phyloP scores from a whole-genome alignment of 1,284 basidiomycete genomes.

The Fereydounia khargensis region DNA sequence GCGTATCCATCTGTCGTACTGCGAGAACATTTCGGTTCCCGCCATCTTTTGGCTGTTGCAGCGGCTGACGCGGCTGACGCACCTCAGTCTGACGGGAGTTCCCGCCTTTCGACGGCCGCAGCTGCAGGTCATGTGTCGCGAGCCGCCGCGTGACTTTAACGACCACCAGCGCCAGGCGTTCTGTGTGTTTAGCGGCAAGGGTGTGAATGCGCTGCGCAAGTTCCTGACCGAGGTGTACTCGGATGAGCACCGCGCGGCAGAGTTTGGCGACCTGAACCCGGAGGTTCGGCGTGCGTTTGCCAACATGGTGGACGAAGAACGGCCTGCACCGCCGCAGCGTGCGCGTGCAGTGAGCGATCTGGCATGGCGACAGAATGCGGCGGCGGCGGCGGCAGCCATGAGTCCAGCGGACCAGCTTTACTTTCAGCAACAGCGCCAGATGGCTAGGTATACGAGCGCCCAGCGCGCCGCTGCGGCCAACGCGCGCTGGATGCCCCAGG shows the following conservation, averaged over 20 bases:
- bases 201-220: constrained; percentile 76
- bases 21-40: constrained; percentile 87
- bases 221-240: constrained; percentile 57
- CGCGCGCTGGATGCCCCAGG: no score
- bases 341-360: not conserved
- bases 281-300: constrained; percentile 19
- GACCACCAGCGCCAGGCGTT: constrained; percentile 85
- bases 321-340: not conserved
- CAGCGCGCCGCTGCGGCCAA: constrained; percentile 4
- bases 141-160: constrained; percentile 87
- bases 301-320: constrained; percentile 2
- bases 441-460: constrained; percentile 15
- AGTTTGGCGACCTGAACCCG: constrained; percentile 35
- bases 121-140: constrained; percentile 83
- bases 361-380: not conserved
- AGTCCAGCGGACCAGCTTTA: constrained; percentile 19
- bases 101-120: constrained; percentile 81
- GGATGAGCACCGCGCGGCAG: constrained; percentile 25
- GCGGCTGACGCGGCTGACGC: constrained; percentile 81
- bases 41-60: constrained; percentile 88
- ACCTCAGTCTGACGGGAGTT: constrained; percentile 94
- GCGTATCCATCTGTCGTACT: constrained; percentile 94
- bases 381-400: constrained; percentile 1
- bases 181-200: constrained; percentile 93
- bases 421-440: constrained; percentile 20